A percentile compares a stretch with the other conserved stretches of the same genome.
Evolutionary conservation across 768 basidiomycete genomes (phyloP).

Genomic region (Auricularia heimuer): DNA sequence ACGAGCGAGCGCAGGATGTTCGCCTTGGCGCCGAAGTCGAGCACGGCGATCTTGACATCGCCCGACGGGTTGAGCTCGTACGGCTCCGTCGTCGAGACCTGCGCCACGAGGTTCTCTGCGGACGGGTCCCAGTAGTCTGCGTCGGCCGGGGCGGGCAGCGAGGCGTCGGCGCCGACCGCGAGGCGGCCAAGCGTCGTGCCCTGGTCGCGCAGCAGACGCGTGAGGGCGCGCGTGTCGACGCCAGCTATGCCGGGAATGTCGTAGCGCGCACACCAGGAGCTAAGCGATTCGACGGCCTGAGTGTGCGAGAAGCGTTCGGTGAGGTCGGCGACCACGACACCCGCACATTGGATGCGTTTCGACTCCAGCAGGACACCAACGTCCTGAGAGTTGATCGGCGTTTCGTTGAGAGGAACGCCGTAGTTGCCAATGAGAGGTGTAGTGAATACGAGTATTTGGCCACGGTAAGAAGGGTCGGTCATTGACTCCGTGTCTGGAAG

Average conservation of each 20-base stretch:
- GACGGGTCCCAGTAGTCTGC: constrained; percentile 93
- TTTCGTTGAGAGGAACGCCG: constrained; percentile 78
- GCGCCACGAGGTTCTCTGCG: constrained; percentile 84
- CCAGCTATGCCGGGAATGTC: constrained; percentile 90
- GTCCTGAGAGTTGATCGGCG: constrained; percentile 61
- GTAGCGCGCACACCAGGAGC: constrained; percentile 87
- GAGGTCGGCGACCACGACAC: constrained; percentile 87
- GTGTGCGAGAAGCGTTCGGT: constrained; percentile 95
- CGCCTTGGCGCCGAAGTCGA: constrained; percentile 96
- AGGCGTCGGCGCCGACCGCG: constrained; percentile 67
- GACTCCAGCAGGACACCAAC: constrained; percentile 89
- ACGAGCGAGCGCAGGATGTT: constrained; percentile 93
- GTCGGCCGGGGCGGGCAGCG: constrained; percentile 44
- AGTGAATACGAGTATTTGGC: constrained; percentile 97
- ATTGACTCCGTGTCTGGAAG: constrained; percentile 93
- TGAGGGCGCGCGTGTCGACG: constrained; percentile 96
- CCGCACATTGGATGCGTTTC: constrained; percentile 79
- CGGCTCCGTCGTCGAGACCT: constrained; percentile 76
- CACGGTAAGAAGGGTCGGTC: constrained; percentile 98
- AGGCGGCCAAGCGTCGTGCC: constrained; percentile 93
- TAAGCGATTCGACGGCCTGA: constrained; percentile 83
- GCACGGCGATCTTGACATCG: constrained; percentile 84
- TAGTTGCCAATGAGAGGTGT: constrained; percentile 98
- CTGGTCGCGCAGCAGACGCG: constrained; percentile 85
- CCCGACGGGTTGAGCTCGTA: constrained; percentile 83